A percentile compares a stretch with the other conserved stretches of the same genome.
These are phyloP conservation scores for Phytophthora hybrid DNA, from an alignment of 352 stramenopile genomes.

Conservation along the genomic window DNA sequence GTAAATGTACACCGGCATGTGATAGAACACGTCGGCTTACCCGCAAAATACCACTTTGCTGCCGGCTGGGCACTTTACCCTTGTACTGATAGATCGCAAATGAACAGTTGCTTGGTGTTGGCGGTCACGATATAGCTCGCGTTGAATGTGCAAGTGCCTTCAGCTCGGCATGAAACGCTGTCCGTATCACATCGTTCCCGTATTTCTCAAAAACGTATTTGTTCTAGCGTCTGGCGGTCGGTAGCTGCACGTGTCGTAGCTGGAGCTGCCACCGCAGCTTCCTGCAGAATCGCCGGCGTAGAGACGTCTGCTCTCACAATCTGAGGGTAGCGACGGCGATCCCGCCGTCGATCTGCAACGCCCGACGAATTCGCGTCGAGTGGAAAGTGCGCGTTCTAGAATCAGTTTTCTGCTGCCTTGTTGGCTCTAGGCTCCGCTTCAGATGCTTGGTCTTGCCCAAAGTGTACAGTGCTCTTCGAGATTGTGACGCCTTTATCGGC, in stretches of 20 bases:
- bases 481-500: neutral
- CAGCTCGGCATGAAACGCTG: no score
- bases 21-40: no score
- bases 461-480: neutral
- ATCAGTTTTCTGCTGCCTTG: slow-evolving; percentile 1
- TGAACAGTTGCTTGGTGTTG: no score
- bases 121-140: no score
- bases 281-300: neutral
- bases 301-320: slow-evolving; percentile 5
- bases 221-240: no score
- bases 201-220: no score
- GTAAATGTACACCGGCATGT: no score
- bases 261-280: neutral
- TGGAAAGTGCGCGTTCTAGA: neutral
- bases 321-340: slow-evolving; percentile 9
- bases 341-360: neutral
- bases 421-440: slow-evolving; percentile 4
- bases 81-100: no score
- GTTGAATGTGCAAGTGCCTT: no score
- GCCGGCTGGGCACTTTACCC: no score
- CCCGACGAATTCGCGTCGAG: neutral
- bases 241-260: neutral
- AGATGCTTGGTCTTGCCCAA: neutral
- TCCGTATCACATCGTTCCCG: no score
- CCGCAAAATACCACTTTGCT: no score